A percentile compares a stretch with the other conserved stretches of the same genome.
Evolutionary conservation across 495 filamentous ascomycete species (phyloP).

Genomic region (Geoglossum glabrum): DNA sequence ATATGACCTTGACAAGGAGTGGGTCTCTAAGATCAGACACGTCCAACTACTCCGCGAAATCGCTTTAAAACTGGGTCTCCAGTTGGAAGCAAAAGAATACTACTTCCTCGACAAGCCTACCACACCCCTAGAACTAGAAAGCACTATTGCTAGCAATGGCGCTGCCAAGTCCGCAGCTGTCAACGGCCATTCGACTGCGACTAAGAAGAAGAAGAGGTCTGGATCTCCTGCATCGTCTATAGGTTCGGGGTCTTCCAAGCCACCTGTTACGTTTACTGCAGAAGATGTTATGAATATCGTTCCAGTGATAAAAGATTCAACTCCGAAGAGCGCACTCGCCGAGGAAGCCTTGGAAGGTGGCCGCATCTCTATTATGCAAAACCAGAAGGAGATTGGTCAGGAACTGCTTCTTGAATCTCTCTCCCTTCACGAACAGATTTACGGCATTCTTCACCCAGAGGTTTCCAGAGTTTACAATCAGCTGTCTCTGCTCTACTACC

Average conservation of each 20-base stretch:
- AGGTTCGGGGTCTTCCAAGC: slow-evolving; percentile 19
- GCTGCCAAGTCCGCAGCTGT: slow-evolving; percentile 14
- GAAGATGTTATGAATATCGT: slow-evolving; percentile 85
- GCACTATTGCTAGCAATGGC: slow-evolving; percentile 18
- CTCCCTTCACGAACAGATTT: slow-evolving; percentile 95
- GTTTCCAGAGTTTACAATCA: slow-evolving; percentile 89
- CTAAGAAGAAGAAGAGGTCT: slow-evolving; percentile 60
- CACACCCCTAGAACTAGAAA: slow-evolving; percentile 12
- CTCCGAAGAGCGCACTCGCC: slow-evolving; percentile 68
- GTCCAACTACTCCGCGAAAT: slow-evolving; percentile 78
- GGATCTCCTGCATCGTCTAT: slow-evolving; percentile 29
- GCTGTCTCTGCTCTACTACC: slow-evolving; percentile 85
- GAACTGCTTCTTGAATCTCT: slow-evolving; percentile 88
- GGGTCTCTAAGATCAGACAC: slow-evolving; percentile 44
- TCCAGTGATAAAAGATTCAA: slow-evolving; percentile 83
- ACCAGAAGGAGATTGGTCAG: slow-evolving; percentile 88
- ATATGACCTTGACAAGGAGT: slow-evolving; percentile 46
- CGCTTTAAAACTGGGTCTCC: slow-evolving; percentile 75
- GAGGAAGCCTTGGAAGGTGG: slow-evolving; percentile 94
- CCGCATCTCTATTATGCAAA: slow-evolving; percentile 80
- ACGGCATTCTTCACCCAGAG: slow-evolving; percentile 92
- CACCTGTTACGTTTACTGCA: slow-evolving; percentile 44
- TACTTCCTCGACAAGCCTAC: slow-evolving; percentile 33
- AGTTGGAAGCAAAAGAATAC: slow-evolving; percentile 69
- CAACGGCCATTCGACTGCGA: slow-evolving; percentile 27